Base-by-base conservation (phyloP, 2,329 filamentous ascomycete species). In the Chaetomium globosum region DNA sequence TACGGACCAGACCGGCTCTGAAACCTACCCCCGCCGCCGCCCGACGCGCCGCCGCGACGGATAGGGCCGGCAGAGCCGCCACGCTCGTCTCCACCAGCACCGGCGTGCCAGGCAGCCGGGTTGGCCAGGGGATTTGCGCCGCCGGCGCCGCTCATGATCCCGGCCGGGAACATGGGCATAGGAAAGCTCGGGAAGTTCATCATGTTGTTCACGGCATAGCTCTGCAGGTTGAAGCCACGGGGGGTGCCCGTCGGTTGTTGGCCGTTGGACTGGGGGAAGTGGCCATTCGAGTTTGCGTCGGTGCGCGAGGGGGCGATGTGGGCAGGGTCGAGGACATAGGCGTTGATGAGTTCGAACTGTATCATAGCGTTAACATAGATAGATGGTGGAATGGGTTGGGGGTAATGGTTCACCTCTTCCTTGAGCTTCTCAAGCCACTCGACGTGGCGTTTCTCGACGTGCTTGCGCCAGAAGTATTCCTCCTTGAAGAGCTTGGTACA, bases 401-500 rank as follows among this genome's bases (percentile, higher is more conserved):
- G 52, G 19, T 48, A 67, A 62, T 12, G n/a, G 19, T 88, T 82
- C 82, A 96, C 93, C 80, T 97, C 94, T 75, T 89, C 88, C 76
- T 89, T 90, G 69, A 97, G 80, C 61, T 81, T 85, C 39, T 93
- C 89, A 53, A 91, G 84, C 91, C 93, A 99, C 61, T 98, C 94
- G 0, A 85, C 77, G 76, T 99, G 95, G 65, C 96, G 88, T 80
- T 99, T 99, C 79, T 98, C 94, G 19, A 98, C 89, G 73, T 99
- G 95, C 82, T 99, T 99, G 74, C 88, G 89, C 94, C 96, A 99
- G 76, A 99, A 99, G 72, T 94, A 88, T 52, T 96, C 90, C 65
- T 95, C 95, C 77, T 98, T 98, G 84, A 99, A 99, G 8, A 99
- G 82, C 78, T 99, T 99, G 12, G 90, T 90, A 78, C 95, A 99